These are phyloP conservation scores for Aegilops speltoides DNA, from an alignment of 176 grass and related monocot genomes.

Conservation along the genomic window DNA sequence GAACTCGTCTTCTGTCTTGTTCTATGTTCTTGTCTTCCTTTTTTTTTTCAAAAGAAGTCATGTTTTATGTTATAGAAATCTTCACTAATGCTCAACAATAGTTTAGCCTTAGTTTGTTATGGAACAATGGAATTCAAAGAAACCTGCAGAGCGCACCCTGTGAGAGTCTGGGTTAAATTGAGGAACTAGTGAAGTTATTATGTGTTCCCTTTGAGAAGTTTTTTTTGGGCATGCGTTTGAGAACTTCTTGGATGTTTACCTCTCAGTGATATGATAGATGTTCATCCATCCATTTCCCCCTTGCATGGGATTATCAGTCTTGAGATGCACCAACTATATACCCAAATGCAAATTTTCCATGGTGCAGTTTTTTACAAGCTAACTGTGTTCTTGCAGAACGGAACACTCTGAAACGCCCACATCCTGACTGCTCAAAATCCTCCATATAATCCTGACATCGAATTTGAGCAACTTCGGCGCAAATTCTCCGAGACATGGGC, in stretches of 20 bases:
- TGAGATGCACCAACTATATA: not conserved
- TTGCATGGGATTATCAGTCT: not conserved
- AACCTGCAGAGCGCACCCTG: not conserved
- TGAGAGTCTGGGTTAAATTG: not conserved
- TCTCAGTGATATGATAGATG: not conserved
- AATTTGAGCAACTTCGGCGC: not conserved
- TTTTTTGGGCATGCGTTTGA: too few species aligned
- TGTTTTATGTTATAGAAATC: not conserved
- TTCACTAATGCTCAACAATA: not conserved
- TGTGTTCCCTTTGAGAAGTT: not conserved
- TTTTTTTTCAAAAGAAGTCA: not conserved
- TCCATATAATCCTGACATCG: not conserved
- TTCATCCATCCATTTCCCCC: not conserved
- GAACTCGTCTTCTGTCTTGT: not conserved
- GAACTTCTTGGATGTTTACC: not conserved
- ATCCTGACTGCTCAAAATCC: constrained; percentile 6
- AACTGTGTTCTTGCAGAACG: constrained; percentile 25
- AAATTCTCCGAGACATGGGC: constrained; percentile 27
- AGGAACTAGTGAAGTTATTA: not conserved
- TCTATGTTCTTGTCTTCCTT: not conserved
- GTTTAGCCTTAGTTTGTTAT: not conserved
- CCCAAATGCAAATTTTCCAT: not conserved
- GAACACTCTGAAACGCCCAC: constrained; percentile 1
- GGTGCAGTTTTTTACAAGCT: not conserved
- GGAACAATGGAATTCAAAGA: not conserved